These are phyloP conservation scores for Pycnococcus provasolii DNA, from an alignment of 139 green algal genomes.

Conservation along the genomic window DNA sequence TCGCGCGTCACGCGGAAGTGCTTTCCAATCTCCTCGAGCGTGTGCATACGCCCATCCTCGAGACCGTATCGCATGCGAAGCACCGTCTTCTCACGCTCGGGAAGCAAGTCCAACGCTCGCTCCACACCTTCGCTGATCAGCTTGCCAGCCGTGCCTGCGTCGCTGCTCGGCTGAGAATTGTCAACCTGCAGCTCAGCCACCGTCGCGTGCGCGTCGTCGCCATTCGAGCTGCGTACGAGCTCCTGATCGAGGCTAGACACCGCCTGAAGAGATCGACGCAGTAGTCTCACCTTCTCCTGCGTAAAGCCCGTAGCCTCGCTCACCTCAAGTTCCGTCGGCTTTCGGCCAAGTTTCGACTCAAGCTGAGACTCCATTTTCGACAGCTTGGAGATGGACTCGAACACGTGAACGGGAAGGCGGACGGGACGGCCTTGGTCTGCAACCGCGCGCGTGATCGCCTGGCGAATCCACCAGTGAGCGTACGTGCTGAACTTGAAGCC, in stretches of 20 bases:
- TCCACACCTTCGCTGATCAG: slow-evolving; percentile 21
- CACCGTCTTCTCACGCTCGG: slow-evolving; percentile 63
- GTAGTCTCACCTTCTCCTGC: slow-evolving; percentile 42
- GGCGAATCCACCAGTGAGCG: slow-evolving; percentile 75
- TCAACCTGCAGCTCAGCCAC: slow-evolving; percentile 19
- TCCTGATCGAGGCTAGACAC: no score
- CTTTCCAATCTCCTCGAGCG: slow-evolving; percentile 76
- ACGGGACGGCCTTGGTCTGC: slow-evolving; percentile 53
- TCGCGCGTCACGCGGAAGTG: slow-evolving; percentile 74
- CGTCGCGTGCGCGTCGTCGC: background rate
- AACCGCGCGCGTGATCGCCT: slow-evolving; percentile 59
- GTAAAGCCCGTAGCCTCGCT: slow-evolving; percentile 41
- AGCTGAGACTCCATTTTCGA: slow-evolving; percentile 30
- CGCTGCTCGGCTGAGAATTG: slow-evolving; percentile 9
- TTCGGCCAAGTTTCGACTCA: slow-evolving; percentile 16
- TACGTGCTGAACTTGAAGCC: slow-evolving; percentile 80
- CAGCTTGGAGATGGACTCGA: slow-evolving; percentile 39
- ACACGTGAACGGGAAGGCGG: slow-evolving; percentile 53
- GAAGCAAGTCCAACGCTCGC: slow-evolving; percentile 50
- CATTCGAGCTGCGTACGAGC: no score
- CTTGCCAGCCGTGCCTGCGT: slow-evolving; percentile 9
- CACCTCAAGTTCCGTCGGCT: slow-evolving; percentile 30
- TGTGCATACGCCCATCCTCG: slow-evolving; percentile 47
- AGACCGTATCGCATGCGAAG: slow-evolving; percentile 84
- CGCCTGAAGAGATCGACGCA: no score